Base-by-base conservation (phyloP, 2,329 filamentous ascomycete species). In the Hirsutella thompsonii region DNA sequence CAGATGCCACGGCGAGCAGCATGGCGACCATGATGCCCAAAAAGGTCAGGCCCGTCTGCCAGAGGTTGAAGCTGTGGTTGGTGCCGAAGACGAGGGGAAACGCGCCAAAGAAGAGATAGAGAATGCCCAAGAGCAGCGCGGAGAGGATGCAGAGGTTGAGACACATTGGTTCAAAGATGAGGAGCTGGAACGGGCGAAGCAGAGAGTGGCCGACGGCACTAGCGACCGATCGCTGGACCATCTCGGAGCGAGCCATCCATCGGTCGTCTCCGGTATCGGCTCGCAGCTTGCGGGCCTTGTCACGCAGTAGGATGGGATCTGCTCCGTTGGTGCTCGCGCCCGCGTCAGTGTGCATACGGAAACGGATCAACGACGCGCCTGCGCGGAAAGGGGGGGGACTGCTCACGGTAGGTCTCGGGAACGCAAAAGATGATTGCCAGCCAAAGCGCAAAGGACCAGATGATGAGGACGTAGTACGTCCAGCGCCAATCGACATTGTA, bases 91-190 rank as follows among this genome's bases (percentile, higher is more conserved):
- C 79, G 36, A 93, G 66, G 5, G 82, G 75, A 52, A 94, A 94
- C 0, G 88, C 87, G 18, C 87, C 87, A 57, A 94, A 93, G 66
- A 93, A 94, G 32, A 94, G 75, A 56, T 94, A 94, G 2, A 94
- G 64, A 36, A 94, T 82, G 5, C 88, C 89, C 8, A 94, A 69
- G n/a, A 94, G 66, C 41, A 95, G 76, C 32, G 87, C 86, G 1
- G 84, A 85, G 51, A 89, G 83, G 19, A 92, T 62, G 59, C 87
- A 92, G 20, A 95, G 76, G 49, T 79, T 78, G 43, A 92, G 66
- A 44, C 81, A 84, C 86, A 94, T 95, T 48, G 84, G 85, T 64
- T 94, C 87, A 41, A 84, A 73, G 38, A 81, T 59, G 41, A 95
- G 70, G 5, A 95, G 73, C 60, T 92, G 76, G 55, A 92, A 83